Base-by-base conservation (phyloP, 2,329 filamentous ascomycete genomes). In the Fusarium palustre region DNA sequence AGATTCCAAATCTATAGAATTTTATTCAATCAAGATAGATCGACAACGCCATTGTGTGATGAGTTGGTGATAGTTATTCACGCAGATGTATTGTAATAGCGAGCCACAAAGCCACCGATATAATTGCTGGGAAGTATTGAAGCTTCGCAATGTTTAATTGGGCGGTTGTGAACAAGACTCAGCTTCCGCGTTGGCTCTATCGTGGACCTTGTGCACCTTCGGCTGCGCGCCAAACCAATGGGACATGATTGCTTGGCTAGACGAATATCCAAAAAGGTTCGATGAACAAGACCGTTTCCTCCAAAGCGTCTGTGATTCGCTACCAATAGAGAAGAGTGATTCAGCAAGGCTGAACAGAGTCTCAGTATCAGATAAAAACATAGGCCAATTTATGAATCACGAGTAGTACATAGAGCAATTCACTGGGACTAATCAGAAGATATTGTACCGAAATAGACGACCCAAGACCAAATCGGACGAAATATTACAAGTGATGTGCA, bases 21-120 rank as follows among this genome's bases (percentile, higher is more conserved):
- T 31, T 60, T 36, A n/a, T 33, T 59, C 24, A 45, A 65, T 65
- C 54, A 60, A 30, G 38, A 36, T 54, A 9, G 31, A 24, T 48
- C 13, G 28, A 16, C 47, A 20, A 42, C 61, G 62, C 54, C 60
- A 55, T 66, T 66, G 60, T 65, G 47, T 55, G 47, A 60, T 65
- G 46, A 34, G 62, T 45, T 65, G 36, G 31, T 41, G 47, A 33
- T 55, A 22, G 47, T 18, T 48, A 48, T 42, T 60, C 33, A 54
- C 55, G 24, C 34, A 38, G 18, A 11, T 36, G 38, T 34, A 43
- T 56, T 30, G 55, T 54, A 66, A 48, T 65, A 59, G 41, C 30
- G 42, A 48, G 42, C 47, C 47, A 60, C 33, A 31, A 65, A 65
- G 54, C 62, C 62, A 66, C 55, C 30, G 46, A 55, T 42, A 65